Percentiles rank a stretch among this genome's conserved stretches.
phyloP scores from a whole-genome alignment of 306 rosid genomes.

The Cicer pinnatifidum region DNA sequence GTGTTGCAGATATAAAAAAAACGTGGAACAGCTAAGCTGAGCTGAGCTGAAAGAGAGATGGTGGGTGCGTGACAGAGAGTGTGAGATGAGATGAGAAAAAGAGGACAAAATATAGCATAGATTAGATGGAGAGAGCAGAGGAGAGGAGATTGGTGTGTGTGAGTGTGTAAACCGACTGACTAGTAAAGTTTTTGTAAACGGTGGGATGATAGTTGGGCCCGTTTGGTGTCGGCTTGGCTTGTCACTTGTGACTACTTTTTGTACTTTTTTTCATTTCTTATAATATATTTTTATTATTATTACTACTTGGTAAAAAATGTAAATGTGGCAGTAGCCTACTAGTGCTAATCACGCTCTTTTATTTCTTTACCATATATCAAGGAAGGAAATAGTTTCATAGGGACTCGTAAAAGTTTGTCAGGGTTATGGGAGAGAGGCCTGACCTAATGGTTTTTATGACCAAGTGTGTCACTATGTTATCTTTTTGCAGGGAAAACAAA shows the following conservation, averaged over 20 bases:
- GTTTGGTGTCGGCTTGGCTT: conserved; percentile 51
- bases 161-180: background rate
- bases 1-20: background rate
- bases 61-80: conserved; percentile 40
- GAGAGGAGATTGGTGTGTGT: conserved; percentile 25
- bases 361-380: conserved; percentile 49
- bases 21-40: conserved; percentile 22
- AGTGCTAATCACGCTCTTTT: conserved; percentile 28
- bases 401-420: conserved; percentile 45
- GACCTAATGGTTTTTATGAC: background rate
- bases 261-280: conserved; percentile 1
- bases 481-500: background rate
- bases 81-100: conserved; percentile 36
- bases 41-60: conserved; percentile 16
- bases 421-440: background rate
- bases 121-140: background rate
- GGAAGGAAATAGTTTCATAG: conserved; percentile 44
- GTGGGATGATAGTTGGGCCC: conserved; percentile 48
- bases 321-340: background rate
- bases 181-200: conserved; percentile 43
- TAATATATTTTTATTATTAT: too few relatives aligned
- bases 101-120: conserved; percentile 45
- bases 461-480: conserved; percentile 29
- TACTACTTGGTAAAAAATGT: background rate
- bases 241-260: conserved; percentile 47